phyloP scores from a whole-genome alignment of 768 basidiomycete species.

The Boletus fagicola region DNA sequence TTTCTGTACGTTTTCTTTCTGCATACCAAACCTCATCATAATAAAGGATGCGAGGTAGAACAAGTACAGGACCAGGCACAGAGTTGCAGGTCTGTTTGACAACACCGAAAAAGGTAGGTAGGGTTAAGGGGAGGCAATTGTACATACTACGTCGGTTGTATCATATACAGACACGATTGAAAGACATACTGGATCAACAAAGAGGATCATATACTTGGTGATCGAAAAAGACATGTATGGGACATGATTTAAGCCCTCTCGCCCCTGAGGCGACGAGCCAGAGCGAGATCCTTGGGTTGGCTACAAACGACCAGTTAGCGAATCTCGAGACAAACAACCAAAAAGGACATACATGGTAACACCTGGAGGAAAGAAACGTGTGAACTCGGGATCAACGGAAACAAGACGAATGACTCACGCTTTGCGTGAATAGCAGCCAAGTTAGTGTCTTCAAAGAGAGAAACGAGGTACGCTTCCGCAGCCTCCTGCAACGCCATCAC shows the following conservation, averaged over 20 bases:
- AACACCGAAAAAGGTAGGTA: slow-evolving; percentile 8
- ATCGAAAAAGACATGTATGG: not conserved
- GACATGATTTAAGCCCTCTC: slow-evolving; percentile 62
- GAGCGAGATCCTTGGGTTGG: slow-evolving; percentile 87
- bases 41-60: not conserved
- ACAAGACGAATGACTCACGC: slow-evolving; percentile 40
- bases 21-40: not conserved
- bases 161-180: slow-evolving; percentile 21
- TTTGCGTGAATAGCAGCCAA: slow-evolving; percentile 91
- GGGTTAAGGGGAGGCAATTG: slow-evolving; percentile 14
- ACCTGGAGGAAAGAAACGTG: slow-evolving; percentile 30
- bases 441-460: slow-evolving; percentile 86
- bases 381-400: slow-evolving; percentile 8
- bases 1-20: slow-evolving; percentile 19
- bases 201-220: slow-evolving; percentile 1
- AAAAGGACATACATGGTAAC: slow-evolving; percentile 52
- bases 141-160: slow-evolving; percentile 34
- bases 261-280: slow-evolving; percentile 83
- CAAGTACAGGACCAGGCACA: slow-evolving; percentile 1
- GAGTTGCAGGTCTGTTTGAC: not conserved
- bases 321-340: not conserved
- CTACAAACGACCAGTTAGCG: slow-evolving; percentile 36
- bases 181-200: slow-evolving; percentile 19
- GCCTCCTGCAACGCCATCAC: slow-evolving; percentile 94
- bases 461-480: slow-evolving; percentile 85